Conservation (phyloP, 2,329 filamentous ascomycete genomes). For the Chlorencoelia australis region DNA sequence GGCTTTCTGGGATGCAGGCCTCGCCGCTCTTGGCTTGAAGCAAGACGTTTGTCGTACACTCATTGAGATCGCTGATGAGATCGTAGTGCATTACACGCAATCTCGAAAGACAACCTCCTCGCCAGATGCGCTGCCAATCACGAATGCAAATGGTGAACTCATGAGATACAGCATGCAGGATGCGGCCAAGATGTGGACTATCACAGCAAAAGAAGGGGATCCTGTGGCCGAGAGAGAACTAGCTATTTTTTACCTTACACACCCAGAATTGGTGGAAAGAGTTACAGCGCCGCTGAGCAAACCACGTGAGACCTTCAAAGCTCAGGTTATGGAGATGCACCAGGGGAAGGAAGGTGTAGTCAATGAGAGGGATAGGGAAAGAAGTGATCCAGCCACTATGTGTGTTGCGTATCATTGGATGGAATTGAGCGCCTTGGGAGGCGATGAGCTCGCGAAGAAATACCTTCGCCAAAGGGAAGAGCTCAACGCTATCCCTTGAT, state of each 20-base stretch:
- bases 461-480: constrained; percentile 58
- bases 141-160: constrained; percentile 30
- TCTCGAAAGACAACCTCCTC: constrained; percentile 37
- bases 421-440: constrained; percentile 77
- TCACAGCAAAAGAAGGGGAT: constrained; percentile 87
- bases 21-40: constrained; percentile 83
- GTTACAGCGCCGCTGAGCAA: constrained; percentile 77
- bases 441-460: constrained; percentile 73
- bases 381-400: constrained; percentile 80
- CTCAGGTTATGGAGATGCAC: constrained; percentile 67
- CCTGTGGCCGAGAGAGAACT: constrained; percentile 85
- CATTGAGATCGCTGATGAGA: constrained; percentile 57
- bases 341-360: constrained; percentile 32
- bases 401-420: constrained; percentile 97
- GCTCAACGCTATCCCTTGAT: constrained; percentile 24
- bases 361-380: constrained; percentile 44
- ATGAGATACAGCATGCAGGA: constrained; percentile 65
- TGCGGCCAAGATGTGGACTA: constrained; percentile 81
- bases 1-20: constrained; percentile 72
- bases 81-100: constrained; percentile 58
- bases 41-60: constrained; percentile 64
- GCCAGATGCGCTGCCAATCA: constrained; percentile 16
- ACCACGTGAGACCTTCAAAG: constrained; percentile 83
- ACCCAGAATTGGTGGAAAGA: constrained; percentile 73
- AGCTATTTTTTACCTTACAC: constrained; percentile 84